phyloP scores from a whole-genome alignment of 768 basidiomycete species.

The Rhodotorula paludigena region DNA sequence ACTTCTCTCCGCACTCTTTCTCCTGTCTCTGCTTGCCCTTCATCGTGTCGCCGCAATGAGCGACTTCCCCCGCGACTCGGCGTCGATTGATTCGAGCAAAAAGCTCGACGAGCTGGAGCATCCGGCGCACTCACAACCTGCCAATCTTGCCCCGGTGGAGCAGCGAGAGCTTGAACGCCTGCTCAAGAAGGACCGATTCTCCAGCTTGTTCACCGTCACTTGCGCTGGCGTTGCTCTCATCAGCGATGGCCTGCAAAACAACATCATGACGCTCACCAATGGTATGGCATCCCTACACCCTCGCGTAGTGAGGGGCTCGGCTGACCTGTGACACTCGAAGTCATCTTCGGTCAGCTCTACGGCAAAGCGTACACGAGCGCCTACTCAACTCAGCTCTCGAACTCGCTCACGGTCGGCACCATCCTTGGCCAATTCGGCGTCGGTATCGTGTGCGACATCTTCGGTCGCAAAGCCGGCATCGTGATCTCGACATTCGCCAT shows the following conservation, averaged over 20 bases:
- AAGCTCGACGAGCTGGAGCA: too few relatives aligned
- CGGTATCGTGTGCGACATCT: constrained; percentile 65
- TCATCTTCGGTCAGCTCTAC: constrained; percentile 63
- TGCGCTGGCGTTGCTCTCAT: constrained; percentile 64
- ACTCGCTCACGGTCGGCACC: constrained; percentile 62
- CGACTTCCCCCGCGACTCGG: too few relatives aligned
- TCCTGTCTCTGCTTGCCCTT: too few relatives aligned
- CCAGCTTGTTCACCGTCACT: constrained; percentile 61
- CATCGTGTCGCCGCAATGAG: too few relatives aligned
- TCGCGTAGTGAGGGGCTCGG: not conserved
- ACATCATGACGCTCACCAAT: constrained; percentile 11
- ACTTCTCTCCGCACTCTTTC: too few relatives aligned
- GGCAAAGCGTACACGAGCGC: constrained; percentile 59
- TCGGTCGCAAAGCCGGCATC: constrained; percentile 71
- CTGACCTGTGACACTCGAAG: not conserved
- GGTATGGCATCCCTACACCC: not conserved
- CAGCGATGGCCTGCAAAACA: constrained; percentile 54
- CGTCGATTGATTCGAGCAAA: too few relatives aligned
- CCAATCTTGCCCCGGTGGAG: not conserved
- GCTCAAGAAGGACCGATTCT: constrained; percentile 50
- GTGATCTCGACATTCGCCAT: constrained; percentile 65
- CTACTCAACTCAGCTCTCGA: constrained; percentile 65
- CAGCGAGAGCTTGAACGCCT: not conserved
- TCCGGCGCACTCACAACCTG: too few relatives aligned
- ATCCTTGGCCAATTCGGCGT: constrained; percentile 48